These are phyloP conservation scores for Pelargonium myrrhifolium DNA, from an alignment of 441 rosid genomes.

Conservation along the genomic window DNA sequence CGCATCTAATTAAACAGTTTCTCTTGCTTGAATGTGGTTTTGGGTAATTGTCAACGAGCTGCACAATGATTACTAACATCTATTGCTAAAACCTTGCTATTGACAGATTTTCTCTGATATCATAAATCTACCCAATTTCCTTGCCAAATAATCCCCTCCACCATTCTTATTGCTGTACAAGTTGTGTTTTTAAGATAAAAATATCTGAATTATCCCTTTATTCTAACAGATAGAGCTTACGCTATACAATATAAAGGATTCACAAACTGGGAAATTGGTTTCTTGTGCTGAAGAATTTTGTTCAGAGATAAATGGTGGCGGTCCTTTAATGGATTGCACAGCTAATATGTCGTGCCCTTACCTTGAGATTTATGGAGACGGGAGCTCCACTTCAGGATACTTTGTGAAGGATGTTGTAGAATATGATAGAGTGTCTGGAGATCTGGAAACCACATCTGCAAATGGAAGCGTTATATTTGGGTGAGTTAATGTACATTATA, in stretches of 20 bases:
- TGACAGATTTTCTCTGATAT: background rate
- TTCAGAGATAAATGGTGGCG: slow-evolving; percentile 58
- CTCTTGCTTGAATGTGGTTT: no score
- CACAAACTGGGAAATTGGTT: slow-evolving; percentile 54
- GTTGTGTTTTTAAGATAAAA: background rate
- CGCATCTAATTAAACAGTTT: no score
- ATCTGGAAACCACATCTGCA: slow-evolving; percentile 64
- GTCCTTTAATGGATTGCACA: slow-evolving; percentile 58
- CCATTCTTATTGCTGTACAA: background rate
- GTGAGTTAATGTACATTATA: slow-evolving; percentile 30
- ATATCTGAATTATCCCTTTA: slow-evolving; percentile 4
- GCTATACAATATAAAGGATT: slow-evolving; percentile 55
- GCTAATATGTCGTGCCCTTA: slow-evolving; percentile 76
- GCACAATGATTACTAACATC: background rate
- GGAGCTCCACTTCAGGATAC: slow-evolving; percentile 86
- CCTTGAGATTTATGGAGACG: slow-evolving; percentile 93
- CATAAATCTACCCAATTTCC: background rate
- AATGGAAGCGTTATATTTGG: slow-evolving; percentile 90
- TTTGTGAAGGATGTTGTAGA: slow-evolving; percentile 74
- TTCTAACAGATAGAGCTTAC: slow-evolving; percentile 65
- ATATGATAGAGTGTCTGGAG: slow-evolving; percentile 84
- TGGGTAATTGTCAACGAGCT: no score
- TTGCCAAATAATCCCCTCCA: background rate
- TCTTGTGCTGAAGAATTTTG: slow-evolving; percentile 72
- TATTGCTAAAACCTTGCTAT: background rate